A percentile compares a stretch with the other conserved stretches of the same genome.
These are phyloP conservation scores for Microbotryum silenes-acaulis DNA, from an alignment of 1,284 basidiomycete genomes.

Conservation along the genomic window DNA sequence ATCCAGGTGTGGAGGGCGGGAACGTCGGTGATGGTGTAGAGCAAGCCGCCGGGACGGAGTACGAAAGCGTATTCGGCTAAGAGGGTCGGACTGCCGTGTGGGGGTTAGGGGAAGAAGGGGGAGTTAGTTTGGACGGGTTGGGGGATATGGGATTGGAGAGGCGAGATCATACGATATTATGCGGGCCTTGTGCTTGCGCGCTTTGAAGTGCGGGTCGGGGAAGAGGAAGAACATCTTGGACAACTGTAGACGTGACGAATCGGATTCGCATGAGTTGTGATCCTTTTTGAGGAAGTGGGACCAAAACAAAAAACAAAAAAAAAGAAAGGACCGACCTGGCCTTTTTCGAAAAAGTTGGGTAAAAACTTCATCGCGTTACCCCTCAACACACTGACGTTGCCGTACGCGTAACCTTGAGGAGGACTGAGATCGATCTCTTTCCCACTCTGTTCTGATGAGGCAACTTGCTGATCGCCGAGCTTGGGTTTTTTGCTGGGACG, in stretches of 20 bases:
- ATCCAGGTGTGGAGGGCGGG: slow-evolving; percentile 93
- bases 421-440: slow-evolving; percentile 29
- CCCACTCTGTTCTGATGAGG: slow-evolving; percentile 5
- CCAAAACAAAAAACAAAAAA: too few relatives aligned
- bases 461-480: slow-evolving; percentile 4
- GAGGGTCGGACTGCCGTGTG: slow-evolving; percentile 56
- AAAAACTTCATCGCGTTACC: slow-evolving; percentile 99
- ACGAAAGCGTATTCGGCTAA: slow-evolving; percentile 89
- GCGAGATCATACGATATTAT: slow-evolving; percentile 32
- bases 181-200: slow-evolving; percentile 89
- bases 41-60: slow-evolving; percentile 78
- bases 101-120: not conserved
- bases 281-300: not conserved
- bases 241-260: slow-evolving; percentile 42
- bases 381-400: slow-evolving; percentile 72
- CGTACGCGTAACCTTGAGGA: slow-evolving; percentile 53
- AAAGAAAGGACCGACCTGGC: slow-evolving; percentile 49
- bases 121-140: slow-evolving; percentile 20
- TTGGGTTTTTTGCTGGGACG: slow-evolving; percentile 12
- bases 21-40: slow-evolving; percentile 98
- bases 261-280: too few relatives aligned
- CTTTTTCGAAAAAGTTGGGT: slow-evolving; percentile 89
- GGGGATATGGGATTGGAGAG: not conserved
- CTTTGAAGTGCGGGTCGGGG: slow-evolving; percentile 98
- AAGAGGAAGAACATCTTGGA: slow-evolving; percentile 96